Percentiles rank a stretch among this genome's conserved stretches.
phyloP scores from a whole-genome alignment of 1,139 yeast genomes.

The Arxiozyma heterogenica region DNA sequence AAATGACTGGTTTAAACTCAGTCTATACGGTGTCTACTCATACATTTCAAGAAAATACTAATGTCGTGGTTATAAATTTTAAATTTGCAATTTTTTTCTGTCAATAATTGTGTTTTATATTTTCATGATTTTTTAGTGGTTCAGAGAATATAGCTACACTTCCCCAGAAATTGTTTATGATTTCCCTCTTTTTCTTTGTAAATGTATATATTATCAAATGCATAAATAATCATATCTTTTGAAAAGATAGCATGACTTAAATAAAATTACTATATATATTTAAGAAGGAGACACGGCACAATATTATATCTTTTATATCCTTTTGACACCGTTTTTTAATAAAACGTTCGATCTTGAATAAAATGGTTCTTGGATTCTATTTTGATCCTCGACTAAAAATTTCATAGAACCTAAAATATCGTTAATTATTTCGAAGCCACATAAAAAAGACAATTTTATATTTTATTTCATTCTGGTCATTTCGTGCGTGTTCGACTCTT shows the following conservation, averaged over 20 bases:
- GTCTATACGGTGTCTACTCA: background rate
- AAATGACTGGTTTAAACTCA: background rate
- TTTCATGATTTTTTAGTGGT: too few relatives aligned
- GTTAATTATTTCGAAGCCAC: background rate
- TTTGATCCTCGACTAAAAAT: background rate
- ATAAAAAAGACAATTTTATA: too few relatives aligned
- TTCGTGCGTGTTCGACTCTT: background rate
- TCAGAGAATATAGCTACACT: background rate
- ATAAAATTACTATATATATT: too few relatives aligned
- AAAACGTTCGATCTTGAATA: too few relatives aligned
- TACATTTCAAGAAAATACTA: background rate
- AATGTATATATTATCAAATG: too few relatives aligned
- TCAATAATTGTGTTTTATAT: background rate
- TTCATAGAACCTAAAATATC: background rate
- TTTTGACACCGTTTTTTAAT: too few relatives aligned
- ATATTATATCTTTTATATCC: too few relatives aligned
- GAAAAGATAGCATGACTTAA: background rate
- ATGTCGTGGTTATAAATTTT: background rate
- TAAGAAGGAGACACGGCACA: too few relatives aligned
- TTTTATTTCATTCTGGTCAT: background rate
- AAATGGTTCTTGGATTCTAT: too few relatives aligned
- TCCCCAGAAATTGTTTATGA: background rate
- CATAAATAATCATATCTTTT: too few relatives aligned
- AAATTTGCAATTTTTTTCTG: background rate
- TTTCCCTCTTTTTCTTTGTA: too few relatives aligned